Evolutionary conservation across 371 early-diverging fungal genomes (phyloP).

Genomic region (Funneliformis caledonium): DNA sequence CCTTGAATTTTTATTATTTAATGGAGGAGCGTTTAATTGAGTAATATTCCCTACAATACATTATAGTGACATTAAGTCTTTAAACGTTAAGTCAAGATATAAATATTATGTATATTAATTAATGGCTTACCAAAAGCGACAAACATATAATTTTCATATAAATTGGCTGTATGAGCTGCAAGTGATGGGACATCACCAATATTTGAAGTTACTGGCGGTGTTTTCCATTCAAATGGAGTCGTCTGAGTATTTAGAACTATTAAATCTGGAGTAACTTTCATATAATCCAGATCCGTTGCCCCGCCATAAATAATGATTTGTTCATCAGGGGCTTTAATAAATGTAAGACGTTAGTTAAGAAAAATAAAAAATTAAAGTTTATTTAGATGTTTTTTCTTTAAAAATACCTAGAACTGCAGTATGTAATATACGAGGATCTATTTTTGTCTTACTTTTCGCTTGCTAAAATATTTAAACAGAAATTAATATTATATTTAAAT

Average conservation of each 20-base stretch:
- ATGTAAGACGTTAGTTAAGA: background rate
- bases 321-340: background rate
- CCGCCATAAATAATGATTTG: constrained; percentile 3
- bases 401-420: constrained; percentile 2
- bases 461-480: background rate
- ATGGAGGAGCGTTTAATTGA: too few relatives aligned
- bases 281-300: background rate
- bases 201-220: background rate
- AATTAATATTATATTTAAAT: background rate
- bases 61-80: too few relatives aligned
- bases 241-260: background rate
- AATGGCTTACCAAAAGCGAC: too few relatives aligned
- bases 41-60: too few relatives aligned
- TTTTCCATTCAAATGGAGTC: background rate
- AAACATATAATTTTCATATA: background rate
- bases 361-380: background rate
- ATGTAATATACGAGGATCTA: background rate
- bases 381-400: background rate
- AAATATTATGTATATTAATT: too few relatives aligned
- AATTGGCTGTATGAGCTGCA: background rate
- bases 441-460: background rate
- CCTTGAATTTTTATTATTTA: too few relatives aligned
- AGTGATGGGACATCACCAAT: background rate
- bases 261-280: background rate
- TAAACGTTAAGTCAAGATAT: too few relatives aligned